A percentile compares a stretch with the other conserved stretches of the same genome.
Evolutionary conservation across 192 early-diverging fungal species (phyloP).

Genomic region (Coemansia sp.): DNA sequence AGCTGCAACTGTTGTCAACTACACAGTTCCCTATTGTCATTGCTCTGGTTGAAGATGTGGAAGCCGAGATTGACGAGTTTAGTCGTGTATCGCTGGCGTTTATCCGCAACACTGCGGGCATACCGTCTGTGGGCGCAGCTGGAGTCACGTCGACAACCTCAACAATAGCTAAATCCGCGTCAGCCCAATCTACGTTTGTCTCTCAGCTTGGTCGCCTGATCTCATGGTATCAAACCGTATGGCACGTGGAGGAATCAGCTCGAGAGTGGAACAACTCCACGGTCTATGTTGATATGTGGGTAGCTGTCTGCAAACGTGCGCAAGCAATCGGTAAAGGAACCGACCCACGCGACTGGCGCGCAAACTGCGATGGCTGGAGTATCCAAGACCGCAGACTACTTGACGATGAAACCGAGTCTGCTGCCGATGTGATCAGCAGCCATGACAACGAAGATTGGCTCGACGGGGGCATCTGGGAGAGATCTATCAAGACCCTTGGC

Average conservation of each 20-base stretch:
- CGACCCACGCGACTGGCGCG: slow-evolving; percentile 51
- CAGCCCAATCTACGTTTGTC: slow-evolving; percentile 19
- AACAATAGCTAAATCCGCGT: not conserved
- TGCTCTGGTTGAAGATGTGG: slow-evolving; percentile 55
- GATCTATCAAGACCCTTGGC: slow-evolving; percentile 26
- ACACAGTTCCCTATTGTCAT: slow-evolving; percentile 65
- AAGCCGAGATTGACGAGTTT: slow-evolving; percentile 50
- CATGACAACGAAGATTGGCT: slow-evolving; percentile 24
- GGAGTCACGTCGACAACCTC: not conserved
- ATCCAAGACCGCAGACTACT: slow-evolving; percentile 23
- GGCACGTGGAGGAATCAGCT: slow-evolving; percentile 49
- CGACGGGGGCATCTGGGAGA: slow-evolving; percentile 51
- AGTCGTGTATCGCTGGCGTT: slow-evolving; percentile 54
- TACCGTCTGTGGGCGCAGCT: not conserved
- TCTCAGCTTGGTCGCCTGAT: slow-evolving; percentile 38
- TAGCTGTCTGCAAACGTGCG: slow-evolving; percentile 35
- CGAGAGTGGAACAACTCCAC: slow-evolving; percentile 49
- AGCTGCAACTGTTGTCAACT: slow-evolving; percentile 59
- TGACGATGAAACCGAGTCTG: slow-evolving; percentile 6
- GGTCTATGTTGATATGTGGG: slow-evolving; percentile 45
- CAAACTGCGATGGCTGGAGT: slow-evolving; percentile 33
- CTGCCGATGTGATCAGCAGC: not conserved
- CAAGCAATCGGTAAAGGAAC: slow-evolving; percentile 8
- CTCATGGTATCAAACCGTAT: slow-evolving; percentile 49
- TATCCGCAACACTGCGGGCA: slow-evolving; percentile 26